These are phyloP conservation scores for Vanderwaltozyma polyspora DNA, from an alignment of 805 yeast species.

Conservation along the genomic window DNA sequence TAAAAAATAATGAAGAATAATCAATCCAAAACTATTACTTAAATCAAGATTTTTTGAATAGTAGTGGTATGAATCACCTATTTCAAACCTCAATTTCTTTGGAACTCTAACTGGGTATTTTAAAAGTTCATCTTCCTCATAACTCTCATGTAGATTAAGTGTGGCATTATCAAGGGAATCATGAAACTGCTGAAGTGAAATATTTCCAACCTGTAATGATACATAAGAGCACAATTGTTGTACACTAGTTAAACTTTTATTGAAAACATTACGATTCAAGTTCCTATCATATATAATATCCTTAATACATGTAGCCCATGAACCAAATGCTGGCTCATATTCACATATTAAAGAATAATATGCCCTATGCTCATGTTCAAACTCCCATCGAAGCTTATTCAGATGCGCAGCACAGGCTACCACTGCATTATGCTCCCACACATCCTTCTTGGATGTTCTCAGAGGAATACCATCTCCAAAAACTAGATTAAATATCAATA, in stretches of 20 bases:
- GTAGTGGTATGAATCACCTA: conserved; percentile 11
- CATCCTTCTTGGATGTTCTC: conserved; percentile 6
- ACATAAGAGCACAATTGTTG: conserved; percentile 6
- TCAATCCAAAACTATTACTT: conserved; percentile 8
- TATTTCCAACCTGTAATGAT: not conserved
- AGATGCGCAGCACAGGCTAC: conserved; percentile 14
- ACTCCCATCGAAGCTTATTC: conserved; percentile 11
- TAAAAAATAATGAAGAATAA: conserved; percentile 10
- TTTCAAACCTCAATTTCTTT: conserved; percentile 2
- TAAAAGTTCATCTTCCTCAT: not conserved
- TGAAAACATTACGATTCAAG: conserved; percentile 4
- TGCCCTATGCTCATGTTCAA: conserved; percentile 1
- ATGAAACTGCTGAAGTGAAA: conserved; percentile 8
- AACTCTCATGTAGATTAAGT: not conserved
- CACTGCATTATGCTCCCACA: conserved; percentile 12
- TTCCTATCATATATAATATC: conserved; percentile 8
- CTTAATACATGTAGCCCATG: conserved; percentile 15
- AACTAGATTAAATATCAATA: not conserved
- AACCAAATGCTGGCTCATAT: conserved; percentile 16
- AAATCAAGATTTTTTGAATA: conserved; percentile 13
- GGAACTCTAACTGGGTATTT: conserved; percentile 9
- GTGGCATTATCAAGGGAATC: conserved; percentile 12
- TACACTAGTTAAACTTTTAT: conserved; percentile 8
- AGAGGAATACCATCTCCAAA: not conserved
- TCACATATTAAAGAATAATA: conserved; percentile 13